phyloP scores from a whole-genome alignment of 768 basidiomycete genomes.

The Daedaleopsis nitida region DNA sequence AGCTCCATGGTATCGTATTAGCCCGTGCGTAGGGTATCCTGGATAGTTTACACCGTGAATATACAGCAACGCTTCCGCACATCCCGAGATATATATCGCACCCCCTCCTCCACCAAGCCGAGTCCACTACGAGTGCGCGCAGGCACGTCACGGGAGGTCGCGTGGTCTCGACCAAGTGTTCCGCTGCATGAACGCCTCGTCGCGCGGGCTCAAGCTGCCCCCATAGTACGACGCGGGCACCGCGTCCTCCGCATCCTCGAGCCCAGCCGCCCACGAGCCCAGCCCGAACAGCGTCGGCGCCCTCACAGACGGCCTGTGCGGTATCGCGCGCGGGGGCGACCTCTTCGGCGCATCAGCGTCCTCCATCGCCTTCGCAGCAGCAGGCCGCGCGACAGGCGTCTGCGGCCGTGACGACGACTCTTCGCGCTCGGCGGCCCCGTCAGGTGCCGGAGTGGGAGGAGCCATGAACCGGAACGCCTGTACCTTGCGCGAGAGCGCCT shows the following conservation, averaged over 20 bases:
- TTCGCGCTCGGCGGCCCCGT: conserved; percentile 6
- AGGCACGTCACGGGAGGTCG: conserved; percentile 1
- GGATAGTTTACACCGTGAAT: conserved; percentile 15
- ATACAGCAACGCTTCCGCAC: conserved; percentile 10
- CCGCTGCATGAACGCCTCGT: conserved; percentile 21
- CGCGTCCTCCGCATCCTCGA: conserved; percentile 9
- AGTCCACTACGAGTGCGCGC: too few relatives aligned
- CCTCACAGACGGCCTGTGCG: conserved; percentile 24
- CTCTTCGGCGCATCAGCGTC: conserved; percentile 11
- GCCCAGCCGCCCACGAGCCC: conserved; percentile 36
- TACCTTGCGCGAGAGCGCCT: conserved; percentile 34
- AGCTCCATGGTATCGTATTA: conserved; percentile 15
- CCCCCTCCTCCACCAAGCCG: too few relatives aligned
- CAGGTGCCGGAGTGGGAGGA: conserved; percentile 29
- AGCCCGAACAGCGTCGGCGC: conserved; percentile 33
- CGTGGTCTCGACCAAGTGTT: conserved; percentile 18
- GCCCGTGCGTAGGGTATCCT: not conserved
- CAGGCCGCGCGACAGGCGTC: conserved; percentile 4
- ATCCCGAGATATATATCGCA: too few relatives aligned
- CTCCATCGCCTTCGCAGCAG: conserved; percentile 3
- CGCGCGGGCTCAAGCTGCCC: conserved; percentile 15
- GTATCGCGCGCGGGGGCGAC: conserved; percentile 24
- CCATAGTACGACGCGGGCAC: conserved; percentile 12
- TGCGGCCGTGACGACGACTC: conserved; percentile 14
- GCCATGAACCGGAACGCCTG: conserved; percentile 32